Percentiles rank a stretch among this genome's conserved stretches.
These are phyloP conservation scores for Nicotiana knightiana DNA, from an alignment of 257 asterid species.

Conservation along the genomic window DNA sequence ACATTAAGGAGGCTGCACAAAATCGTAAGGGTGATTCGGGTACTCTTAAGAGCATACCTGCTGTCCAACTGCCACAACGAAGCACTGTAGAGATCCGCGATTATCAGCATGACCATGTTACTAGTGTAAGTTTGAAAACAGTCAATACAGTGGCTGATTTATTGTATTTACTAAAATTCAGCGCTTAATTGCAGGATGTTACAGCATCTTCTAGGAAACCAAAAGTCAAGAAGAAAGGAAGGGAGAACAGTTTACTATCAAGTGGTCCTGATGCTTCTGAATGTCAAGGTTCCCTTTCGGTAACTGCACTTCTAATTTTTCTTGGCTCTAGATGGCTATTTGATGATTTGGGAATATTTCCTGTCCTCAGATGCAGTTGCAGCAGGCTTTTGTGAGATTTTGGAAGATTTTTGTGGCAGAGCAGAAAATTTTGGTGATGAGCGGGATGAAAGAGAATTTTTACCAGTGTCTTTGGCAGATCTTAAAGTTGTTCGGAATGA, in stretches of 20 bases:
- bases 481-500: slow-evolving; percentile 70
- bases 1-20: slow-evolving; percentile 48
- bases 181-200: slow-evolving; percentile 51
- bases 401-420: slow-evolving; percentile 74
- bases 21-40: slow-evolving; percentile 39
- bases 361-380: slow-evolving; percentile 57
- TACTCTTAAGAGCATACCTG: slow-evolving; percentile 36
- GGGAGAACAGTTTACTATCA: slow-evolving; percentile 39
- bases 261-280: slow-evolving; percentile 49
- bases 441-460: slow-evolving; percentile 82
- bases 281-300: slow-evolving; percentile 56
- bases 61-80: slow-evolving; percentile 26
- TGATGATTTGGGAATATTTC: slow-evolving; percentile 17
- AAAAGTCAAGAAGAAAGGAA: slow-evolving; percentile 65
- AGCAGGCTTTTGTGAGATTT: slow-evolving; percentile 55
- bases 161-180: slow-evolving; percentile 19
- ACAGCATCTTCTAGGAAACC: slow-evolving; percentile 65
- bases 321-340: slow-evolving; percentile 1
- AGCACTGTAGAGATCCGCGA: slow-evolving; percentile 31
- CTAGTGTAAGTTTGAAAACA: slow-evolving; percentile 32
- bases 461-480: slow-evolving; percentile 61
- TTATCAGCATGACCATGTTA: slow-evolving; percentile 42
- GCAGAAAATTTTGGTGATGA: slow-evolving; percentile 73
- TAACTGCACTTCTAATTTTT: slow-evolving; percentile 8
- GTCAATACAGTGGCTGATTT: not conserved